These are phyloP conservation scores for Gillenia trifoliata DNA, from an alignment of 306 rosid genomes.

Conservation along the genomic window DNA sequence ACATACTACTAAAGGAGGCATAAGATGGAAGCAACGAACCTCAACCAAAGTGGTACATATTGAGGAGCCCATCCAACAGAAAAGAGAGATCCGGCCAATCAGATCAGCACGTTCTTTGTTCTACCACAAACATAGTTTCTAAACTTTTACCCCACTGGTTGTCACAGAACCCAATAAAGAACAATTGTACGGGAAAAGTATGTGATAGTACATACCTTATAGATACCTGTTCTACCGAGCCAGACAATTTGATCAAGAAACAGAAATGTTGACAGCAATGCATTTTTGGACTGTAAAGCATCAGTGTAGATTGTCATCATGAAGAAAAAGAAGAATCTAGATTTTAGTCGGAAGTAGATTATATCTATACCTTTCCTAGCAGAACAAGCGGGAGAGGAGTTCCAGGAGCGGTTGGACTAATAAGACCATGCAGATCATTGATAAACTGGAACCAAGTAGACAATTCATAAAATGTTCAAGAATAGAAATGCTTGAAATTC, in stretches of 20 bases:
- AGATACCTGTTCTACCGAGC: conserved; percentile 83
- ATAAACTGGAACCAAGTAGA: conserved; percentile 61
- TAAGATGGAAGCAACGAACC: conserved; percentile 50
- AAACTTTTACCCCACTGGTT: neutral
- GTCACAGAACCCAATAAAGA: neutral
- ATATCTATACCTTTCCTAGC: conserved; percentile 87
- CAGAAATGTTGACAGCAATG: conserved; percentile 84
- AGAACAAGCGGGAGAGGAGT: conserved; percentile 79
- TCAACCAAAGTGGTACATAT: conserved; percentile 68
- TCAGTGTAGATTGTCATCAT: neutral
- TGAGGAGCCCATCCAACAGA: conserved; percentile 92
- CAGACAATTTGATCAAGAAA: conserved; percentile 96
- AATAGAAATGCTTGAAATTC: neutral
- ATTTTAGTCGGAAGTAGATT: neutral
- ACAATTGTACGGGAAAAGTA: conserved; percentile 8
- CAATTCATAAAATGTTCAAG: conserved; percentile 8
- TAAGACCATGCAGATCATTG: conserved; percentile 79
- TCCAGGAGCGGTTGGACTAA: conserved; percentile 75
- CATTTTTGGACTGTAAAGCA: conserved; percentile 70
- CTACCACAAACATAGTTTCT: conserved; percentile 30
- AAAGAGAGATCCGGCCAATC: conserved; percentile 78
- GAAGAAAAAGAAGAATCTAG: neutral
- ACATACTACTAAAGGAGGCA: neutral
- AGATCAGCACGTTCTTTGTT: conserved; percentile 79
- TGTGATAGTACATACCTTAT: conserved; percentile 39